Evolutionary conservation across 2,329 filamentous ascomycete genomes (phyloP).

Genomic region (Ascochyta rabiei): DNA sequence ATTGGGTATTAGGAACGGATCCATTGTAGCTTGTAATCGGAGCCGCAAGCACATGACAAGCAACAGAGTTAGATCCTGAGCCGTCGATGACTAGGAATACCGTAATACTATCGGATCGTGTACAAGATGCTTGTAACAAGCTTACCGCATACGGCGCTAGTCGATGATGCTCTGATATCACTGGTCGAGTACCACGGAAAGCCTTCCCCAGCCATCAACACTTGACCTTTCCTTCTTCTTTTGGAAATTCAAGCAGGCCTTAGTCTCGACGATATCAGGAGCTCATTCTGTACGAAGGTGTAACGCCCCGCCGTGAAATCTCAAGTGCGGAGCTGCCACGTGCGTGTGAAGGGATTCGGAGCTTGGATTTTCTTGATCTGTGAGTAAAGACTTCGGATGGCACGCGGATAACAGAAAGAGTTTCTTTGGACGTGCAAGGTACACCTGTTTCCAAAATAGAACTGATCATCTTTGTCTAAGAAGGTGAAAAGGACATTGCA

Average conservation of each 20-base stretch:
- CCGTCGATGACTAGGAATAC: neutral
- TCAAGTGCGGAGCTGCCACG: neutral
- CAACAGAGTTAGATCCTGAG: neutral
- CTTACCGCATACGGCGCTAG: conserved; percentile 15
- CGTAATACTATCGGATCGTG: neutral
- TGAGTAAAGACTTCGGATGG: neutral
- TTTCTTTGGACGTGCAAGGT: too few species aligned
- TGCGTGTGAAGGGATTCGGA: neutral
- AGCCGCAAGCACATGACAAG: neutral
- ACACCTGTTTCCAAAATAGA: neutral
- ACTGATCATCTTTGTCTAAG: neutral
- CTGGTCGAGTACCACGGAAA: conserved; percentile 8
- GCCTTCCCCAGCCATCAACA: conserved; percentile 5
- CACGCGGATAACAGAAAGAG: neutral
- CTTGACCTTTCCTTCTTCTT: conserved; percentile 4
- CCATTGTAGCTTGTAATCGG: neutral
- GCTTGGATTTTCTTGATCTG: neutral
- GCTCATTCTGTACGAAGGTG: neutral
- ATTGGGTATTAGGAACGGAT: neutral
- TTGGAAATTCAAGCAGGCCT: neutral
- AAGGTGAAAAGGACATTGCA: neutral
- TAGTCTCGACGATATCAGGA: neutral
- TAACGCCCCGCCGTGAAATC: neutral
- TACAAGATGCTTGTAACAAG: neutral
- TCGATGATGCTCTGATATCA: neutral